Evolutionary conservation across 169 alveolate genomes (phyloP).

Genomic region (Neospora caninum): DNA sequence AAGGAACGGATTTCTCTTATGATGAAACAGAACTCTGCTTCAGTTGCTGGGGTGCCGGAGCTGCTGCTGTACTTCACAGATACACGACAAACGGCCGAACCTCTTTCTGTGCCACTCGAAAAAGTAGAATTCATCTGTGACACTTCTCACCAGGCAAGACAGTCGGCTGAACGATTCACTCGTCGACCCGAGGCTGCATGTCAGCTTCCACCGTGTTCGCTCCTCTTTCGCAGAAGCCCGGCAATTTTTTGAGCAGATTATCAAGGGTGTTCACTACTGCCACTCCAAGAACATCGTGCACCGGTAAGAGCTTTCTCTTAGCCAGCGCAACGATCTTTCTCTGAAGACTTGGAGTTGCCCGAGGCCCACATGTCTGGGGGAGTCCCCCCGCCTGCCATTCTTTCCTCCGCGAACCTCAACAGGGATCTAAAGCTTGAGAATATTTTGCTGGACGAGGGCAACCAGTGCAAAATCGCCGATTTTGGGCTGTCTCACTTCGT

Average conservation of each 20-base stretch:
- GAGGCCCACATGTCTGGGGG: background rate
- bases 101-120: too few relatives aligned
- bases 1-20: too few relatives aligned
- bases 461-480: constrained; percentile 85
- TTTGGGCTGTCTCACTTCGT: constrained; percentile 83
- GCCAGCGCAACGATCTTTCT: background rate
- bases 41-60: too few relatives aligned
- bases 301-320: constrained; percentile 62
- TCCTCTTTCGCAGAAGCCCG: constrained; percentile 66
- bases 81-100: too few relatives aligned
- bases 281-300: constrained; percentile 84
- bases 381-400: background rate
- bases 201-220: too few relatives aligned
- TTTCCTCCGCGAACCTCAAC: background rate
- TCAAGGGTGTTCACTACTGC: constrained; percentile 81
- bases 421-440: constrained; percentile 92
- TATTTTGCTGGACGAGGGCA: constrained; percentile 83
- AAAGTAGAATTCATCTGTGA: too few relatives aligned
- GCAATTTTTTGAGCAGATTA: constrained; percentile 76
- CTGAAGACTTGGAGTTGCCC: background rate
- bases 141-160: too few relatives aligned
- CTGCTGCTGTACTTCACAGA: too few relatives aligned
- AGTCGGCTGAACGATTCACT: too few relatives aligned
- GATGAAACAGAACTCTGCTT: too few relatives aligned
- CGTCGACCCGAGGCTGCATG: too few relatives aligned